A percentile compares a stretch with the other conserved stretches of the same genome.
Evolutionary conservation across 768 basidiomycete genomes (phyloP).

Genomic region (Astraeus odoratus): DNA sequence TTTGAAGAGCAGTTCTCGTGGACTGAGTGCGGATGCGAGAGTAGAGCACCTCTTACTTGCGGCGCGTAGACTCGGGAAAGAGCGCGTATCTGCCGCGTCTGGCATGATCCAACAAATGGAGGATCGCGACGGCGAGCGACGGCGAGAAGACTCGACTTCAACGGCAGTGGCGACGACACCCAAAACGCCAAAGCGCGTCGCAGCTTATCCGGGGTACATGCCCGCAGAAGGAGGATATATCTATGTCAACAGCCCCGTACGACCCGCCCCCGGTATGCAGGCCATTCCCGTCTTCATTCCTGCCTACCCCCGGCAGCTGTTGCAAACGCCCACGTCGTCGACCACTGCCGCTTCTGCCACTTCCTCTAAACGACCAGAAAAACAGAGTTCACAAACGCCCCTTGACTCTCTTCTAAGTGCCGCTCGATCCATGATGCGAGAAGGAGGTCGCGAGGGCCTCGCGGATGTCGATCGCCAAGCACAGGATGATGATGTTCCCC

Average conservation of each 20-base stretch:
- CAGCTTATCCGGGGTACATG: conserved; percentile 20
- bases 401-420: conserved; percentile 57
- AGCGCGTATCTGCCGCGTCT: conserved; percentile 49
- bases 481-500: conserved; percentile 13
- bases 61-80: conserved; percentile 59
- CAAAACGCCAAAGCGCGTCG: conserved; percentile 24
- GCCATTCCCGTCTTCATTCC: conserved; percentile 26
- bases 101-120: conserved; percentile 37
- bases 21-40: conserved; percentile 55
- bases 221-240: conserved; percentile 22
- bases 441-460: conserved; percentile 25
- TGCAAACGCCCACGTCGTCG: conserved; percentile 28
- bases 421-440: conserved; percentile 47
- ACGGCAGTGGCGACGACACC: conserved; percentile 18
- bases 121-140: conserved; percentile 25
- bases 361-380: conserved; percentile 14
- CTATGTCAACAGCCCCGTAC: conserved; percentile 23
- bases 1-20: conserved; percentile 20
- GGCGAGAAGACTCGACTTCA: conserved; percentile 18
- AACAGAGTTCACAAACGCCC: conserved; percentile 36
- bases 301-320: conserved; percentile 20
- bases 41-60: conserved; percentile 67
- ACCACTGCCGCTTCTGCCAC: conserved; percentile 21
- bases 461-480: conserved; percentile 25
- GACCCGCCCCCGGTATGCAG: conserved; percentile 20